phyloP scores from a whole-genome alignment of 73 alveolate genomes.

The Paraurostyla sp. region DNA sequence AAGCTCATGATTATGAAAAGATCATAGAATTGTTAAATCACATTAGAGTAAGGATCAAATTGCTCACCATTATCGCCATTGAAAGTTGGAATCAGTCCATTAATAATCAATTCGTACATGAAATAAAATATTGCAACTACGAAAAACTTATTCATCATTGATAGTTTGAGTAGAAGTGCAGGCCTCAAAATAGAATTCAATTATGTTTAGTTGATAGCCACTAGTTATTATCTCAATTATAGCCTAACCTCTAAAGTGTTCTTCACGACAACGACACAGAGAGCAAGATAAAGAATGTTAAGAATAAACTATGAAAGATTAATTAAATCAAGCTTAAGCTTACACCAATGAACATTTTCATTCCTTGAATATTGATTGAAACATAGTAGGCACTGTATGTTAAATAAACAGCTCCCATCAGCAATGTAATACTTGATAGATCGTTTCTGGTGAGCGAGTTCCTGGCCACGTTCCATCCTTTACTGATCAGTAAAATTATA shows the following conservation, averaged over 20 bases:
- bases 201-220: not conserved
- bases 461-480: conserved; percentile 69
- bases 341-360: conserved; percentile 55
- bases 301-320: conserved; percentile 10
- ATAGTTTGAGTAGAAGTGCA: not conserved
- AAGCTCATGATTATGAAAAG: not conserved
- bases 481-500: conserved; percentile 50
- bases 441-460: conserved; percentile 31
- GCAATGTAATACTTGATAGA: conserved; percentile 52
- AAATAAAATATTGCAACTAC: conserved; percentile 10
- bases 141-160: conserved; percentile 27
- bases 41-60: conserved; percentile 42
- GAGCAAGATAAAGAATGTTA: conserved; percentile 11
- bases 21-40: conserved; percentile 31
- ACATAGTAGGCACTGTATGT: conserved; percentile 67
- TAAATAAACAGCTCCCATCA: conserved; percentile 63
- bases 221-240: not conserved
- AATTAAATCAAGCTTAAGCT: not conserved
- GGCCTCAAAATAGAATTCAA: not conserved
- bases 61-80: not conserved
- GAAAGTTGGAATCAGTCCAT: conserved; percentile 39
- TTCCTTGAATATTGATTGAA: conserved; percentile 26
- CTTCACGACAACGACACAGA: conserved; percentile 14
- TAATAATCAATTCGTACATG: conserved; percentile 46
- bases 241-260: conserved; percentile 1